Evolutionary conservation across 306 rosid species (phyloP), one percentile per base, ranked within the genome.

Genomic region (Cucurbita argyrosperma): DNA sequence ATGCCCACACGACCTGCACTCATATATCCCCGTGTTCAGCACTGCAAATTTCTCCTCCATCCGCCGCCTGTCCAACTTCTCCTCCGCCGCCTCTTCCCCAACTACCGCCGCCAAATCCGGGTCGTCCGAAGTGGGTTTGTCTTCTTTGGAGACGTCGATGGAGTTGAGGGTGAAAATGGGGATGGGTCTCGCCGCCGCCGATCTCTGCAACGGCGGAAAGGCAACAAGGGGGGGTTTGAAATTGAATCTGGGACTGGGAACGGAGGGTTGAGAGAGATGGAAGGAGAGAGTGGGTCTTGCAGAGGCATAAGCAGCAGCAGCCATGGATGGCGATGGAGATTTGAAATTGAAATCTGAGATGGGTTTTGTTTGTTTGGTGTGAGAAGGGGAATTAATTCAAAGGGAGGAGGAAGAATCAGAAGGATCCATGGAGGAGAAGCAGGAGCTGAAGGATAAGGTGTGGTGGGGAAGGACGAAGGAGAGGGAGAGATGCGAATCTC

Each of bases 1-100:
- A 79, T 89, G 89, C 13, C 97, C 96, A 76, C 97, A 95, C 3
- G 99, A 95, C 63, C 97, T 89, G 85, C 99, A 95, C 75, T 95
- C 99, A 10, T 85, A 86, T 26, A 95, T 91, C 6, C 99, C 97
- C 0, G 99, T 95, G 53, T 91, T 95, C 66, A 95, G 69, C 5
- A 91, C 97, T 0, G 97, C 99, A 77, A 94, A 94, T 66, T 87
- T 90, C 95, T 94, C 97, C 61, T 94, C 97, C 16, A 94, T 57
- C 1, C 97, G 82, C 3, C 89, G 92, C 65, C 79, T 83, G 21
- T 89, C 94, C 35, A 88, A 51, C 1, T 14, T 75, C 14, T 74
- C 85, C 19, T 1, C 1, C 74, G 3, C 14, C 30, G 30, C 35
- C 35, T 30, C 35, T 30, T 30, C 35, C 35, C 35, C 35, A 30